These are phyloP conservation scores for Aureobasidium melanogenum DNA, from an alignment of 2,329 filamentous ascomycete species.

Conservation along the genomic window DNA sequence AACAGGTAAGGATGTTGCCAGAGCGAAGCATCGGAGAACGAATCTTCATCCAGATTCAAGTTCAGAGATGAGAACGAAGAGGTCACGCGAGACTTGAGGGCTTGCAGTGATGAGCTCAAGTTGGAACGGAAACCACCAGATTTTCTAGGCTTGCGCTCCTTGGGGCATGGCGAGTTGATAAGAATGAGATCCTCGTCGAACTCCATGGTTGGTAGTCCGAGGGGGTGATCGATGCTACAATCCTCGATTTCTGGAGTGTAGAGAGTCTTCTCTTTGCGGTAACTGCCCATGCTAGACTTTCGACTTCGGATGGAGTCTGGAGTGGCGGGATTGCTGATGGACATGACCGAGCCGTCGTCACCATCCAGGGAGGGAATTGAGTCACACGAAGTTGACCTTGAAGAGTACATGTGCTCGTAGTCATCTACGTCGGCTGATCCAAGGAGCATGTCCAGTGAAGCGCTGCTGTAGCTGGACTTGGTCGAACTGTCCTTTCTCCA, in stretches of 20 bases:
- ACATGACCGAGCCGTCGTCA: constrained; percentile 39
- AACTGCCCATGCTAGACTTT: constrained; percentile 24
- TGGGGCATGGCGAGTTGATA: constrained; percentile 31
- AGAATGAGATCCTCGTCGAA: constrained; percentile 22
- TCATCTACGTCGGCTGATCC: constrained; percentile 42
- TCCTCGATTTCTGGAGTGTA: constrained; percentile 43
- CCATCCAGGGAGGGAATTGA: constrained; percentile 46
- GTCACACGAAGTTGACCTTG: constrained; percentile 48
- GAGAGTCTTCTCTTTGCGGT: constrained; percentile 39
- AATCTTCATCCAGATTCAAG: constrained; percentile 12
- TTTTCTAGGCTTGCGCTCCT: constrained; percentile 18
- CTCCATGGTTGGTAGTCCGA: constrained; percentile 33
- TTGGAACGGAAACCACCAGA: constrained; percentile 50
- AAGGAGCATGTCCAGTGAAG: constrained; percentile 45
- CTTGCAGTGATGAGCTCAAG: constrained; percentile 52
- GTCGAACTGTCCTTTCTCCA: constrained; percentile 39
- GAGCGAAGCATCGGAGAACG: constrained; percentile 50
- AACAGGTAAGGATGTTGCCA: constrained; percentile 50
- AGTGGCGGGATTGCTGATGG: constrained; percentile 34
- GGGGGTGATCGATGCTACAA: constrained; percentile 49
- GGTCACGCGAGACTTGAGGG: constrained; percentile 49
- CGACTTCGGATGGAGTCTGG: constrained; percentile 29
- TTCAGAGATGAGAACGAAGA: constrained; percentile 53
- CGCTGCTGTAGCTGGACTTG: constrained; percentile 23
- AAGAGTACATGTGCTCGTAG: constrained; percentile 36